phyloP scores from a whole-genome alignment of 441 rosid species.

The Gossypium schwendimanii region DNA sequence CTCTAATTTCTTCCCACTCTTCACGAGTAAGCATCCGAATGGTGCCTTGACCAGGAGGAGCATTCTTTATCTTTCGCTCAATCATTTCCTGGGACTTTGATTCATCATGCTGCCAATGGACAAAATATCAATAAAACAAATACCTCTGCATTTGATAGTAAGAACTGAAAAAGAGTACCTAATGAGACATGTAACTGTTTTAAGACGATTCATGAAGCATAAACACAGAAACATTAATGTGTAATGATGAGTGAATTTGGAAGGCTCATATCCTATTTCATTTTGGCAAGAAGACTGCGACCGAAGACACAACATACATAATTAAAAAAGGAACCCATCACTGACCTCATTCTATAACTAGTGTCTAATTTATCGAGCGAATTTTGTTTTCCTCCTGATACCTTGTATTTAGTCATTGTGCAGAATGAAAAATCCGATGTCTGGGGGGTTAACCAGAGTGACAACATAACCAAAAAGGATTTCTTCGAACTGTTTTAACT shows the following conservation, averaged over 20 bases:
- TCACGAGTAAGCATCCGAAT: conserved; percentile 71
- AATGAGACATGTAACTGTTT: neutral
- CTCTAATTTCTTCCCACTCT: conserved; percentile 82
- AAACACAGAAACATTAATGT: neutral
- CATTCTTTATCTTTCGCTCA: conserved; percentile 74
- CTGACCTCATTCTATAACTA: neutral
- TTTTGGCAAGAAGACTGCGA: neutral
- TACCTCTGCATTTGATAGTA: neutral
- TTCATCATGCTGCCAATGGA: conserved; percentile 53
- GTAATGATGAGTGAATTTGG: neutral
- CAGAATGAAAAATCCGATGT: neutral
- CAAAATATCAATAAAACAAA: neutral
- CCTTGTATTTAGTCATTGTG: neutral
- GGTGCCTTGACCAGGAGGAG: conserved; percentile 77
- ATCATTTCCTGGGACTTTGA: conserved; percentile 78
- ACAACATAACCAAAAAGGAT: neutral
- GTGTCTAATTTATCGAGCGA: neutral
- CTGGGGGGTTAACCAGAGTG: neutral
- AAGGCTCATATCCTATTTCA: neutral
- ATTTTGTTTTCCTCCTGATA: neutral
- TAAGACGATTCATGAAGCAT: conserved; percentile 11
- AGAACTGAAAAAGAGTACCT: neutral
- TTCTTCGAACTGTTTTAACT: neutral
- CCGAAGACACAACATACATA: neutral
- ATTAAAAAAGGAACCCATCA: neutral